A percentile compares a stretch with the other conserved stretches of the same genome.
Evolutionary conservation across 1,284 basidiomycete genomes (phyloP).

Genomic region (Thecaphora frezii): DNA sequence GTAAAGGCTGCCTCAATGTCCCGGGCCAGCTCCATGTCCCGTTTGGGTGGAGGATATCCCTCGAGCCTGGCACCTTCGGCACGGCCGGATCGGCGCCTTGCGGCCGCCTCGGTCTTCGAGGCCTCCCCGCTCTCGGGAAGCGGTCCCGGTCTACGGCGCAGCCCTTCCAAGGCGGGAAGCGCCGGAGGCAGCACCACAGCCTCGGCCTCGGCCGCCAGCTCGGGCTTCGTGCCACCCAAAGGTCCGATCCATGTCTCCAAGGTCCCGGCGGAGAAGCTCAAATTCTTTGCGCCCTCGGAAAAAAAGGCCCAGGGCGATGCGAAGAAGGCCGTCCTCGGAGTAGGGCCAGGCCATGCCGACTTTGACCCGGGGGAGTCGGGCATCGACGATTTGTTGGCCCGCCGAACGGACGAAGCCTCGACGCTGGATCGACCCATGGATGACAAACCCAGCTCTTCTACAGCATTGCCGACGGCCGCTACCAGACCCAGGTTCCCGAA

Average conservation of each 20-base stretch:
- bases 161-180: conserved; percentile 4
- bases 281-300: conserved; percentile 31
- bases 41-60: conserved; percentile 8
- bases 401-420: background rate
- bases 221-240: conserved; percentile 24
- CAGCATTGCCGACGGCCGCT: background rate
- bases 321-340: conserved; percentile 4
- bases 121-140: background rate
- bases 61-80: conserved; percentile 15
- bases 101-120: background rate
- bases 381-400: conserved; percentile 45
- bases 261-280: conserved; percentile 26
- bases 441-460: conserved; percentile 1
- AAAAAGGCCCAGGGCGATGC: conserved; percentile 3
- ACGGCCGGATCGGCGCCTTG: background rate
- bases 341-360: conserved; percentile 13
- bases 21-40: conserved; percentile 12
- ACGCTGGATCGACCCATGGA: no score
- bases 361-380: conserved; percentile 44
- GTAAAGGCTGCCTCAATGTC: background rate
- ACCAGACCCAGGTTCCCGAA: background rate
- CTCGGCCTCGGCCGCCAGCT: conserved; percentile 23
- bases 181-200: conserved; percentile 19
- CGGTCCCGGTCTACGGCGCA: conserved; percentile 3
- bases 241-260: conserved; percentile 29